Base-by-base conservation (phyloP, 2,329 filamentous ascomycete genomes). In the Gaeumannomyces tritici region DNA sequence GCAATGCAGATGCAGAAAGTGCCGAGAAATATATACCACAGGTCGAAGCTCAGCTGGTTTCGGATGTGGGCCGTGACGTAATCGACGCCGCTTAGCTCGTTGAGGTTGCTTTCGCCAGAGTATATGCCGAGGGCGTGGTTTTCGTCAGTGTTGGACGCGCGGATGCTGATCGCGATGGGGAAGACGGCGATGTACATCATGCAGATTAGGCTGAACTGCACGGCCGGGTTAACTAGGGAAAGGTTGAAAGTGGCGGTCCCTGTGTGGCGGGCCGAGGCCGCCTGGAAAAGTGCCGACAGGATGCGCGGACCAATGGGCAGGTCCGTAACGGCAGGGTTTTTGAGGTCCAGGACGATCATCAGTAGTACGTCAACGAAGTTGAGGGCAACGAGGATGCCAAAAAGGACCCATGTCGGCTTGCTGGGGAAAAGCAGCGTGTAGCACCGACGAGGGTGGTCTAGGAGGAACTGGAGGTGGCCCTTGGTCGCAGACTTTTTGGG, bases 171-270 rank as follows among this genome's bases (percentile, higher is more conserved):
- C 18, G 83, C 83, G 35, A 86, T 81, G 0, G 85, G 85, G 84
- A 63, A 85, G 4, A 83, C 79, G 6, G 80, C 80, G 58, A 87
- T 85, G 70, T 86, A 87, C 84, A 88, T 87, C 84, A 87, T 87
- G 57, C 84, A 77, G 0, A 87, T 11, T 13, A 85, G 81, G 42
- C 83, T 78, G 47, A 86, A 78, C 63, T 85, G 84, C 0, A 85
- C 77, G 2, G 77, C 79, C 6, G 84, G 81, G 51, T 79, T 82
- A 2, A 85, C 74, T 1, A 69, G 70, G 4, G 80, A 70, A 15
- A 85, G 75, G 24, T 74, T 70, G 35, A 85, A 84, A 68, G 73
- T 82, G 73, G 75, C 77, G 72, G 68, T 83, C 72, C 64, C 83
- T 70, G 71, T 76, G 74, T 69, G 83, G 65, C 63, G 80, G 70